These are phyloP conservation scores for Calophaca sinica DNA, from an alignment of 306 rosid genomes.

Conservation along the genomic window DNA sequence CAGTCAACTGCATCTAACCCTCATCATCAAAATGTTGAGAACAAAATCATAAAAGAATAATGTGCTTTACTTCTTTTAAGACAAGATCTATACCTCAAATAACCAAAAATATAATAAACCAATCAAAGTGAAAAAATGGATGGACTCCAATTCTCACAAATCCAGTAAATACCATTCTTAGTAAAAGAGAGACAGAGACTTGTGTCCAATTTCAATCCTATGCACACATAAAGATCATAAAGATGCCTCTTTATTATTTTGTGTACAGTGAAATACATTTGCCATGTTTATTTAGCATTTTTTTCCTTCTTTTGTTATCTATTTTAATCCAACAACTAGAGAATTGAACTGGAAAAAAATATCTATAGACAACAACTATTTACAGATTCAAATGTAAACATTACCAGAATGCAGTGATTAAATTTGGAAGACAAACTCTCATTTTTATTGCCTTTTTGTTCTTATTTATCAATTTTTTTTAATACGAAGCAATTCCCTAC, in stretches of 20 bases:
- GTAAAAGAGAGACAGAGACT: conserved; percentile 21
- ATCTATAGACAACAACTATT: conserved; percentile 30
- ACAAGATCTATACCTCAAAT: conserved; percentile 39
- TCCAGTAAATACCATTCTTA: neutral
- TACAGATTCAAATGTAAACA: conserved; percentile 1
- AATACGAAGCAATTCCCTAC: neutral
- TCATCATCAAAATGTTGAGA: conserved; percentile 44
- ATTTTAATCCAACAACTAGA: conserved; percentile 29
- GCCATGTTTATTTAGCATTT: neutral
- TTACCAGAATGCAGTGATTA: conserved; percentile 33
- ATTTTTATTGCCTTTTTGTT: neutral
- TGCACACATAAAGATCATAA: conserved; percentile 17
- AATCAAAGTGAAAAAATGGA: neutral
- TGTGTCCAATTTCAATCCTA: neutral
- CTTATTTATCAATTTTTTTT: neutral
- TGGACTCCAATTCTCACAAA: conserved; percentile 2
- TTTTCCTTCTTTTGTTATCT: neutral
- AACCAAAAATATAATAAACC: neutral
- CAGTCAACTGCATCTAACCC: conserved; percentile 51
- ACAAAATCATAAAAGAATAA: conserved; percentile 46
- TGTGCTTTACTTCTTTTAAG: conserved; percentile 38
- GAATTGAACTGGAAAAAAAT: conserved; percentile 34
- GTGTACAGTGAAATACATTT: conserved; percentile 37
- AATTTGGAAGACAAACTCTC: neutral
- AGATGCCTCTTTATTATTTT: conserved; percentile 40